A percentile compares a stretch with the other conserved stretches of the same genome.
phyloP scores from a whole-genome alignment of 1,284 basidiomycete species.

The Moesziomyces antarcticus region DNA sequence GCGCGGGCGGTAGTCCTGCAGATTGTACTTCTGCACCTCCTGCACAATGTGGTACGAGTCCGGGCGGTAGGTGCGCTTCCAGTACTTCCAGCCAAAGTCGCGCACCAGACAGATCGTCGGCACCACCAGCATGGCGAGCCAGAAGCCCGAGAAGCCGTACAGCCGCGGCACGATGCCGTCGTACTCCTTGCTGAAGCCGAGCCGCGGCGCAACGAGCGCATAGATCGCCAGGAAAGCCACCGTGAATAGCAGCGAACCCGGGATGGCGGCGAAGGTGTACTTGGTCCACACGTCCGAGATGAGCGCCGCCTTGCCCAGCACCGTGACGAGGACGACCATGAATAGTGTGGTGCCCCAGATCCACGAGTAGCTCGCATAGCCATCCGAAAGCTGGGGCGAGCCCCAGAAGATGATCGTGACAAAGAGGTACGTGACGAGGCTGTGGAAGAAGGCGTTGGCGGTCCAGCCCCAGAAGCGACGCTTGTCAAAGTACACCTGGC shows the following conservation, averaged over 20 bases:
- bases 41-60: conserved; percentile 96
- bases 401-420: conserved; percentile 91
- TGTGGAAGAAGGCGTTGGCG: conserved; percentile 81
- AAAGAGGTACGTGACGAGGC: conserved; percentile 87
- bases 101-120: conserved; percentile 88
- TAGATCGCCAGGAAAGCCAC: conserved; percentile 94
- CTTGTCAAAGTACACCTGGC: conserved; percentile 62
- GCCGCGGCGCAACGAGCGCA: conserved; percentile 82
- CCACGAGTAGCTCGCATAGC: conserved; percentile 91
- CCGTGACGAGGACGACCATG: conserved; percentile 89
- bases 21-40: conserved; percentile 90
- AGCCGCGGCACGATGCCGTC: conserved; percentile 82
- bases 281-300: conserved; percentile 99
- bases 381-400: conserved; percentile 76
- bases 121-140: conserved; percentile 87
- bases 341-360: conserved; percentile 98
- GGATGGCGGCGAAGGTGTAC: conserved; percentile 86
- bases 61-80: conserved; percentile 82
- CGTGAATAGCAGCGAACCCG: conserved; percentile 94
- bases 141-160: conserved; percentile 88
- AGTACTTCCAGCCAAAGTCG: conserved; percentile 72
- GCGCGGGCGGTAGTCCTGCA: conserved; percentile 94
- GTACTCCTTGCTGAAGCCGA: conserved; percentile 86
- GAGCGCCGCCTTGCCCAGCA: conserved; percentile 94
- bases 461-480: conserved; percentile 88